phyloP scores from a whole-genome alignment of 73 alveolate genomes.

The Durusdinium trenchii region DNA sequence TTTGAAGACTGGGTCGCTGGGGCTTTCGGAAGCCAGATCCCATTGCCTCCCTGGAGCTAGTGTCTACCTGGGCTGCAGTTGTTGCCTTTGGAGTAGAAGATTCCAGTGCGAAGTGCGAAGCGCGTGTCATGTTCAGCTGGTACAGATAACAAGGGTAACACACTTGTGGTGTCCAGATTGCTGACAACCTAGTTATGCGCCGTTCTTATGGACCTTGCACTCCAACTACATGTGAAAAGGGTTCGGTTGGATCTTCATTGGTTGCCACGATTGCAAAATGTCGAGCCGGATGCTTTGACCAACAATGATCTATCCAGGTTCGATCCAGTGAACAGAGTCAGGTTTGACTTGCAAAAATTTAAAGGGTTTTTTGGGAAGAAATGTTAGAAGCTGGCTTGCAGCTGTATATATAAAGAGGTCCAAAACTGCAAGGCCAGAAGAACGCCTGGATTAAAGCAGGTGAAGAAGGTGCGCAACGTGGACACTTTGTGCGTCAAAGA shows the following conservation, averaged over 20 bases:
- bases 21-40: background rate
- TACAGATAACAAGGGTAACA: background rate
- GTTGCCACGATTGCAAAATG: conserved; percentile 17
- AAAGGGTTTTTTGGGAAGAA: background rate
- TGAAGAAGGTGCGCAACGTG: background rate
- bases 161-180: too few species aligned
- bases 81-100: background rate
- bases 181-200: background rate
- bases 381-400: background rate
- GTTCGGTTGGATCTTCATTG: background rate
- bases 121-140: background rate
- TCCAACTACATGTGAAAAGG: background rate
- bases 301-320: background rate
- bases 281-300: conserved; percentile 19
- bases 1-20: background rate
- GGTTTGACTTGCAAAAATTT: background rate
- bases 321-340: background rate
- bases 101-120: background rate
- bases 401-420: background rate
- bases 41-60: background rate
- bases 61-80: background rate
- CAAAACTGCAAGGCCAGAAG: background rate
- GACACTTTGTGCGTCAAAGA: background rate
- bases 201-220: background rate
- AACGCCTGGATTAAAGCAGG: background rate